phyloP scores from a whole-genome alignment of 257 asterid species.

The Plantago major region DNA sequence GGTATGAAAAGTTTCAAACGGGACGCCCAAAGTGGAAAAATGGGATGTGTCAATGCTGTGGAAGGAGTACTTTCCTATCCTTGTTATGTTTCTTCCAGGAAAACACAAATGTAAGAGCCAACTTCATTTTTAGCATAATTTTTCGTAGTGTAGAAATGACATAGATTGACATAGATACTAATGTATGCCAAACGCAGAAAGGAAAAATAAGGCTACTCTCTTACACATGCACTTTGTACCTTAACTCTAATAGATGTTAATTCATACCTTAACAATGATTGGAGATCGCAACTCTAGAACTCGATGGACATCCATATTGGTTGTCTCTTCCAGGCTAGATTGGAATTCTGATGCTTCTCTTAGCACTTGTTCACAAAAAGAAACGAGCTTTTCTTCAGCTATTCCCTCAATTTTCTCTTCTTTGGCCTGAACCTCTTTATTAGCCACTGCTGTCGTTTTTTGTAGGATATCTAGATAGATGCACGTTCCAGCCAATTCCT shows the following conservation, averaged over 20 bases:
- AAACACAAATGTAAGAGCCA: neutral
- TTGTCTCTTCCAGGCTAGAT: constrained; percentile 71
- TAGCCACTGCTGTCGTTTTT: constrained; percentile 55
- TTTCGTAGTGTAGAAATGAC: neutral
- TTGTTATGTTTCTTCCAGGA: neutral
- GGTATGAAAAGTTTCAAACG: no score
- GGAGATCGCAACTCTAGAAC: constrained; percentile 95
- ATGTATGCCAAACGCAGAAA: neutral
- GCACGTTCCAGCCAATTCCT: constrained; percentile 90
- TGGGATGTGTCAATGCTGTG: no score
- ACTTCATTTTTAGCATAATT: neutral
- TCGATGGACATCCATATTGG: constrained; percentile 80
- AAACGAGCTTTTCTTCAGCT: constrained; percentile 85
- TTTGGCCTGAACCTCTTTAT: constrained; percentile 37
- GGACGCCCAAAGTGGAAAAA: no score
- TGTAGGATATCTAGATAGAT: constrained; percentile 90
- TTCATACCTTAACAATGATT: constrained; percentile 76
- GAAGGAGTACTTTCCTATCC: neutral
- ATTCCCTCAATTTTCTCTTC: constrained; percentile 66
- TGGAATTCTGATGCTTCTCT: constrained; percentile 92
- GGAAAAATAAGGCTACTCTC: no score
- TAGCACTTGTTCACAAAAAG: constrained; percentile 88
- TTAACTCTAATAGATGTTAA: constrained; percentile 8
- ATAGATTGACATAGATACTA: neutral
- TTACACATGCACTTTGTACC: no score